Evolutionary conservation across 129 eudicot species (phyloP), one percentile per base, ranked within the genome.

Genomic region (Erigeron canadensis): DNA sequence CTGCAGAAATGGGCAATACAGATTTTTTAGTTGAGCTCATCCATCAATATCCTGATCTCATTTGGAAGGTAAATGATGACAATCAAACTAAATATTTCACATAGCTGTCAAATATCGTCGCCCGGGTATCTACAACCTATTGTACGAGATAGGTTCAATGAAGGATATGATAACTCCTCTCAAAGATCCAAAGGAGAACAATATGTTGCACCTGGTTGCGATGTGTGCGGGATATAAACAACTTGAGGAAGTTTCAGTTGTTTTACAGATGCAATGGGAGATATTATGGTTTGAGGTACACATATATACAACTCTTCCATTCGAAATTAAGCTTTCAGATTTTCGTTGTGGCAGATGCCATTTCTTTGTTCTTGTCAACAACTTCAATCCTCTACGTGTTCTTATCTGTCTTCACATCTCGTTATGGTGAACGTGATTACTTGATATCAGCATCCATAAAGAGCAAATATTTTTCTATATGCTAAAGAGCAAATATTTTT

Each of bases 211-310:
- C 48, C 47, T 67, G 48, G 72, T 50, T 67, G 72, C n/a, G 65
- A 73, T 3, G 38, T 61, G 59, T 21, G 56, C 80, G 12, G 66
- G 76, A 5, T 6, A 23, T 4, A 22, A 74, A 15, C 56, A 58
- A 63, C 80, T 78, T 5, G 69, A 75, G 12, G 38, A 39, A 12
- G 75, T 78, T 9, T 68, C 81, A 2, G 86, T 73, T 0, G 86
- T 80, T 16, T 79, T 82, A 21, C 86, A 82, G 18, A 74, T 82
- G 83, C 86, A 54, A 18, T 10, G 15, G 37, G 66, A 61, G 37
- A 44, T 61, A 34, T 38, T 63, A 63, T 63, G 68, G 68, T 63
- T 63, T 5, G 18, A 63, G 68, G 68, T 63, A 40, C 15, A n/a
- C n/a, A n/a, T n/a, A 63, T 63, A 0, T n/a, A n/a, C n/a, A n/a